Conservation (phyloP, 176 grass and related monocot genomes). For the Hordeum marinum region DNA sequence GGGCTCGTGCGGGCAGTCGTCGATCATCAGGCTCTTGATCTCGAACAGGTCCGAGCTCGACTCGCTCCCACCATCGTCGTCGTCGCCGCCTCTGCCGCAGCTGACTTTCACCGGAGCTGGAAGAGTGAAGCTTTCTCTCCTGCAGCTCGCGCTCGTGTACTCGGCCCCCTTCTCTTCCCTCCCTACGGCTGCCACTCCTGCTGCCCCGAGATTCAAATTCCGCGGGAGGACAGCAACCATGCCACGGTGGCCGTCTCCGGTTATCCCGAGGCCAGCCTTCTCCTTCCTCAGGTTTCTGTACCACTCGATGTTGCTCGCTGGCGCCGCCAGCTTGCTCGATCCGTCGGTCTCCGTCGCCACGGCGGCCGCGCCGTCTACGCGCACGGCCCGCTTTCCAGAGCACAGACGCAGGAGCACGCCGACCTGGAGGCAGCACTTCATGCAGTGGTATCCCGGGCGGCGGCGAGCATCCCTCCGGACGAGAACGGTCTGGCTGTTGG, state of each 20-base stretch:
- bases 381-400: slow-evolving; percentile 45
- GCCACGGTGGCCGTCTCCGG: not conserved
- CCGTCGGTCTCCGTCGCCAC: not conserved
- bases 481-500: slow-evolving; percentile 50
- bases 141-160: not conserved
- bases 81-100: not conserved
- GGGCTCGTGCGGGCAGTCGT: slow-evolving; percentile 60
- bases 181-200: slow-evolving; percentile 35
- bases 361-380: slow-evolving; percentile 24
- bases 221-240: slow-evolving; percentile 8
- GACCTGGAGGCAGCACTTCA: slow-evolving; percentile 40
- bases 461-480: slow-evolving; percentile 13
- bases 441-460: not conserved
- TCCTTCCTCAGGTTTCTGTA: slow-evolving; percentile 42
- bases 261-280: slow-evolving; percentile 30
- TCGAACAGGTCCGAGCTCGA: slow-evolving; percentile 97
- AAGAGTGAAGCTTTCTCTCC: slow-evolving; percentile 17
- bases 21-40: slow-evolving; percentile 74
- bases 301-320: slow-evolving; percentile 22
- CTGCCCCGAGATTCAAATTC: slow-evolving; percentile 27
- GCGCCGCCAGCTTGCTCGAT: not conserved
- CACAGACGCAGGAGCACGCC: slow-evolving; percentile 51
- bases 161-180: slow-evolving; percentile 13
- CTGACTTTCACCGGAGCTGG: slow-evolving; percentile 20
- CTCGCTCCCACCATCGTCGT: slow-evolving; percentile 45